Percentiles rank a stretch among this genome's conserved stretches.
These are phyloP conservation scores for Helicostylum pulchrum DNA, from an alignment of 192 early-diverging fungal species.

Conservation along the genomic window DNA sequence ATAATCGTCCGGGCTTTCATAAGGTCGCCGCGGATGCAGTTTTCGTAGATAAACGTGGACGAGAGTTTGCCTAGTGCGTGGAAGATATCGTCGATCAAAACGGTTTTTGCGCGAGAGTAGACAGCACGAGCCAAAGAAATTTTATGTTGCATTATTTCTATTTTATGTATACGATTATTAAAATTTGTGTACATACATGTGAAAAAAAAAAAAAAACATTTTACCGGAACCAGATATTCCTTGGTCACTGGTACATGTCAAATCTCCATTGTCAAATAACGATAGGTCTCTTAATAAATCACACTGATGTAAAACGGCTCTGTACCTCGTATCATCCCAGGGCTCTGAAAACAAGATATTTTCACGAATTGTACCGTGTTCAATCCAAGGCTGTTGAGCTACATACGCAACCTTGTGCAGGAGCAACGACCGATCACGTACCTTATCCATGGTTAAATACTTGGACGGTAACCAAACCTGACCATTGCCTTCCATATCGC, in stretches of 20 bases:
- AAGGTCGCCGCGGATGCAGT: conserved; percentile 55
- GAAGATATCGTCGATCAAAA: conserved; percentile 82
- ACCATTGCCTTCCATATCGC: conserved; percentile 47
- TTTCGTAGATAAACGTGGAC: conserved; percentile 45
- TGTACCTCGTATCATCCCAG: conserved; percentile 54
- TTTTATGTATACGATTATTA: background rate
- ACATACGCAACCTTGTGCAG: conserved; percentile 46
- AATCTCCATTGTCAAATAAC: conserved; percentile 61
- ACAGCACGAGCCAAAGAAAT: conserved; percentile 76
- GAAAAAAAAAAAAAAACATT: background rate
- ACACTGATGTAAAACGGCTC: conserved; percentile 63
- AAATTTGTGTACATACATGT: background rate
- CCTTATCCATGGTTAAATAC: background rate
- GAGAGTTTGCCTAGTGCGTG: conserved; percentile 51
- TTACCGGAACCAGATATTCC: conserved; percentile 63
- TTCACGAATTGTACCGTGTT: conserved; percentile 58
- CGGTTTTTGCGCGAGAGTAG: conserved; percentile 65
- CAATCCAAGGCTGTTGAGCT: conserved; percentile 54
- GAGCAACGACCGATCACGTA: background rate
- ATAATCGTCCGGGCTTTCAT: conserved; percentile 76
- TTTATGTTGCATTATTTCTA: conserved; percentile 68
- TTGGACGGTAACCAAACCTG: background rate
- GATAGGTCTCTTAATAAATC: conserved; percentile 69
- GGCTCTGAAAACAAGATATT: conserved; percentile 73
- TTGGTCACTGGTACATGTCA: conserved; percentile 63